These are phyloP conservation scores for Grigorovia humatica DNA, from an alignment of 805 yeast genomes.

Conservation along the genomic window DNA sequence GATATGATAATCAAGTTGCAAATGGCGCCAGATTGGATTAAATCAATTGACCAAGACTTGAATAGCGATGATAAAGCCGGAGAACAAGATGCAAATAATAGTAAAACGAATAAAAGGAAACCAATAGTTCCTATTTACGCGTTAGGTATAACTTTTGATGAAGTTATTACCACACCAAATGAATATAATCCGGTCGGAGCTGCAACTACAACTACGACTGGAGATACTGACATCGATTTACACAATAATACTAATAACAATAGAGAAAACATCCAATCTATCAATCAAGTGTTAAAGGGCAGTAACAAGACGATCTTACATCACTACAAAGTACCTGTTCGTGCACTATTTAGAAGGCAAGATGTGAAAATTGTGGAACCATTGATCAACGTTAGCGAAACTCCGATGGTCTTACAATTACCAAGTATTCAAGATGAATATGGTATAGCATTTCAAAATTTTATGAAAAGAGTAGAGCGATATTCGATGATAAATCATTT, in stretches of 20 bases:
- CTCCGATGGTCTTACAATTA: slow-evolving; percentile 35
- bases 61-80: slow-evolving; percentile 1
- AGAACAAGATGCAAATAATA: neutral
- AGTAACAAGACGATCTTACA: slow-evolving; percentile 40
- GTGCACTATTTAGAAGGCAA: slow-evolving; percentile 45
- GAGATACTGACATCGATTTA: neutral
- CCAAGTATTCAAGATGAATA: slow-evolving; percentile 26
- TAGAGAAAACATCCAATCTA: neutral
- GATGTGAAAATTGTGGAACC: slow-evolving; percentile 55
- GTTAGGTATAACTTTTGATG: slow-evolving; percentile 24
- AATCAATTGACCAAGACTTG: neutral
- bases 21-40: slow-evolving; percentile 23
- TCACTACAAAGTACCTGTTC: slow-evolving; percentile 61
- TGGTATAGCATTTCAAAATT: slow-evolving; percentile 37
- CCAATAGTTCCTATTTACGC: slow-evolving; percentile 20
- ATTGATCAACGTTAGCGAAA: slow-evolving; percentile 29
- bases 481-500: slow-evolving; percentile 45
- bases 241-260: neutral
- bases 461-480: slow-evolving; percentile 56
- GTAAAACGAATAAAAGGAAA: neutral
- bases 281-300: neutral
- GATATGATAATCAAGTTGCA: slow-evolving; percentile 22
- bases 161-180: slow-evolving; percentile 13
- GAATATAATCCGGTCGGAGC: slow-evolving; percentile 2
- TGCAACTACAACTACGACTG: neutral